phyloP scores from a whole-genome alignment of 2,329 filamentous ascomycete species.

The Trichoderma sp. region DNA sequence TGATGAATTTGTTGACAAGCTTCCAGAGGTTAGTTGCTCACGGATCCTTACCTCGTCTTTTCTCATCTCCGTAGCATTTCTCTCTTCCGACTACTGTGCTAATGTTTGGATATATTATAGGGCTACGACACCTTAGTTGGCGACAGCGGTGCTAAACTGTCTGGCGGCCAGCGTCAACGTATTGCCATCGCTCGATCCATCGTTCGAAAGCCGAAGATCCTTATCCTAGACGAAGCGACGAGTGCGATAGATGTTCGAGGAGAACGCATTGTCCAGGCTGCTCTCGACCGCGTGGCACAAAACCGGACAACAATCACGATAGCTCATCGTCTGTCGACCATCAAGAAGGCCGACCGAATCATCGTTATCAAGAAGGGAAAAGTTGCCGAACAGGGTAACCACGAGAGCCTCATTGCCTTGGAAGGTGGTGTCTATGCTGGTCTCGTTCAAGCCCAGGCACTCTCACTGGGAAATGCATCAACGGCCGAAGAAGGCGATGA shows the following conservation, averaged over 20 bases:
- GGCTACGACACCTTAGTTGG: slow-evolving; percentile 76
- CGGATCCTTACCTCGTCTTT: slow-evolving; percentile 8
- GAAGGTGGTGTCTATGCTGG: slow-evolving; percentile 67
- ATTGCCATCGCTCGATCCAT: slow-evolving; percentile 78
- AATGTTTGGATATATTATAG: slow-evolving; percentile 40
- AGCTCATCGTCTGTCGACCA: slow-evolving; percentile 74
- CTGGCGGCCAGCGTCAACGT: slow-evolving; percentile 84
- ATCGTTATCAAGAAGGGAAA: slow-evolving; percentile 73
- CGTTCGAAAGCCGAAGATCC: slow-evolving; percentile 69
- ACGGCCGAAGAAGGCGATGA: slow-evolving; percentile 44
- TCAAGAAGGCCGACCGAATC: slow-evolving; percentile 78
- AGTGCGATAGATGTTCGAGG: slow-evolving; percentile 63
- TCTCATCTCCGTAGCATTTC: background rate
- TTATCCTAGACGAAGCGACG: slow-evolving; percentile 79
- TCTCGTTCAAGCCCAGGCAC: slow-evolving; percentile 66
- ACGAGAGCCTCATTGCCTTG: slow-evolving; percentile 68
- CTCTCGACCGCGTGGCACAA: slow-evolving; percentile 63
- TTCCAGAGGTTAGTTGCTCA: slow-evolving; percentile 54
- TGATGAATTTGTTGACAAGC: slow-evolving; percentile 67
- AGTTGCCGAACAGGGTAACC: slow-evolving; percentile 74
- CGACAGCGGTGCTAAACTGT: slow-evolving; percentile 76
- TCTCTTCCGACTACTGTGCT: background rate
- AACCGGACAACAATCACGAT: slow-evolving; percentile 73
- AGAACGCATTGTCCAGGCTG: slow-evolving; percentile 65
- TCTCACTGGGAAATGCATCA: slow-evolving; percentile 56